Evolutionary conservation across 2,329 filamentous ascomycete genomes (phyloP), one percentile per base, ranked within the genome.

Genomic region (Verticillium tricorpus): DNA sequence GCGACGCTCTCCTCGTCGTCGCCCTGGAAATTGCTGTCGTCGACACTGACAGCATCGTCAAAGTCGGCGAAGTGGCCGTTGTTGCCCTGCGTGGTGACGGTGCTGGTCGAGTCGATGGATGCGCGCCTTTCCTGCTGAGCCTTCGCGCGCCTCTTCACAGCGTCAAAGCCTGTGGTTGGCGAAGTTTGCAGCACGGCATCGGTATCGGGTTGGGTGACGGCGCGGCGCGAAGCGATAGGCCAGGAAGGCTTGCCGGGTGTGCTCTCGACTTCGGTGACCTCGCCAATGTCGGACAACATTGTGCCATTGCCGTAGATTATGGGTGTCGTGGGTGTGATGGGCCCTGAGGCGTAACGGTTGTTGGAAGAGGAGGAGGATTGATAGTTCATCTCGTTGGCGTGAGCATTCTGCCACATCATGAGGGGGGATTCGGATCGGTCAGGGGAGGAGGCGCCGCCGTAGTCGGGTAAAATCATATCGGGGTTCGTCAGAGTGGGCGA

Each of bases 401-500:
- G 78, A 12, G 76, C 68, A 67, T 78, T 79, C 65, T 81, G 81
- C 84, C 83, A 85, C 73, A 80, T 77, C 66, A 74, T 76, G n/a
- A 85, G 69, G 34, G 80, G 77, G 69, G 82, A 80, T 63, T 82
- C 81, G 62, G 82, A 77, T 70, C 77, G 75, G 73, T 85, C 76
- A 71, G 82, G 78, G 72, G 82, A 79, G 71, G 83, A 76, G 73
- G 79, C 73, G 74, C 79, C 66, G 66, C 87, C 85, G 70, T 89
- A 87, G 72, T 90, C 88, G 64, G 93, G 93, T 59, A 97, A 80
- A 69, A 97, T 96, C 92, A 97, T 93, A 74, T 96, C 93, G 59
- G 93, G 92, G 74, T 97, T 96, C 61, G 92, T 96, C 70, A 97
- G 80, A 2, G 93, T 96, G 56, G 93, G 93, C 63, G 92, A 96